Conservation (phyloP, 768 basidiomycete genomes). For the Kwoniella dejecticola region DNA sequence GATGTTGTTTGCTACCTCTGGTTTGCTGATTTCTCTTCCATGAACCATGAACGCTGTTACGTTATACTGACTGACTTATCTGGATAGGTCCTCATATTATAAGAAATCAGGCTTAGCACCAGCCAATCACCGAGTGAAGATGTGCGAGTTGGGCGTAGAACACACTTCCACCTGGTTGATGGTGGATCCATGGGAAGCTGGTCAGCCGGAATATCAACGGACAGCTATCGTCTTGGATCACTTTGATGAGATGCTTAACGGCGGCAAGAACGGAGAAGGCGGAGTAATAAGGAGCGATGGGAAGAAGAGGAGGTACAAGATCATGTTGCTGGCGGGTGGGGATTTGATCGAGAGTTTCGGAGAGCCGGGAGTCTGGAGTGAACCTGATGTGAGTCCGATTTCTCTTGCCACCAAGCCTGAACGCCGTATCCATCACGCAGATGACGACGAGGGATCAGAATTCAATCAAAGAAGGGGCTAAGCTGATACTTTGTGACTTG, state of each 20-base stretch:
- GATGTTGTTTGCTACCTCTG: not conserved
- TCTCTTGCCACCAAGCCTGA: too few species aligned
- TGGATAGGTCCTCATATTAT: slow-evolving; percentile 62
- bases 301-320: slow-evolving; percentile 69
- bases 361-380: slow-evolving; percentile 96
- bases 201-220: slow-evolving; percentile 82
- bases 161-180: slow-evolving; percentile 92
- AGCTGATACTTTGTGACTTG: too few species aligned
- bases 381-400: slow-evolving; percentile 74
- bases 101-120: slow-evolving; percentile 92
- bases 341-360: slow-evolving; percentile 98
- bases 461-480: too few species aligned
- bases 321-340: slow-evolving; percentile 96
- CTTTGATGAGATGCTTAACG: slow-evolving; percentile 93
- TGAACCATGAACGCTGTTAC: too few species aligned
- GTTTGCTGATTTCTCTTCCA: too few species aligned
- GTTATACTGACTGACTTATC: too few species aligned
- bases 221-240: slow-evolving; percentile 97
- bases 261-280: slow-evolving; percentile 66
- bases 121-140: slow-evolving; percentile 78
- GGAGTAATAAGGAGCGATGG: slow-evolving; percentile 71
- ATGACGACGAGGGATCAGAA: not conserved
- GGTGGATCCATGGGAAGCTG: slow-evolving; percentile 98
- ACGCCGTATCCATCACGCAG: too few species aligned
- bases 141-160: slow-evolving; percentile 75